A percentile compares a stretch with the other conserved stretches of the same genome.
phyloP scores from a whole-genome alignment of 2,329 filamentous ascomycete species.

The Stylonectria norvegica region DNA sequence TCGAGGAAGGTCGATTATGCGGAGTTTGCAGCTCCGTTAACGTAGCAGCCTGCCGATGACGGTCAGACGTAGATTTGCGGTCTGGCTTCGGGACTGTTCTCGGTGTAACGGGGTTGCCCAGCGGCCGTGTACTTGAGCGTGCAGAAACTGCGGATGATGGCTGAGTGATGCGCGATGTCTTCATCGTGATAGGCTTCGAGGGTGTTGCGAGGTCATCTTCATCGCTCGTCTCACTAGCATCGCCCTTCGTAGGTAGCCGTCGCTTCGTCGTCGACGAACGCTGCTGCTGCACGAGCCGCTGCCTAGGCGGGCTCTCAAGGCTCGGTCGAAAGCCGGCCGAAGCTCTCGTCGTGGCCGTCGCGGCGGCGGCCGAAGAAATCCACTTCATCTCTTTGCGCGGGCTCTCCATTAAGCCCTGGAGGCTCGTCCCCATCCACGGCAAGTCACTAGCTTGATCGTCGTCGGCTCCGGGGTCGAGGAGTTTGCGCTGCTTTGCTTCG shows the following conservation, averaged over 20 bases:
- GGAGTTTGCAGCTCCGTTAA: no score
- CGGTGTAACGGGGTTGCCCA: conserved; percentile 12
- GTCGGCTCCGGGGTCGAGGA: conserved; percentile 7
- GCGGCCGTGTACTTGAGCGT: conserved; percentile 11
- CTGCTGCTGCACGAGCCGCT: background rate
- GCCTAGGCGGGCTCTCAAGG: conserved; percentile 13
- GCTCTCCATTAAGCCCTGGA: conserved; percentile 44
- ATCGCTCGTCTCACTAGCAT: conserved; percentile 14
- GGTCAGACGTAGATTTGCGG: conserved; percentile 2
- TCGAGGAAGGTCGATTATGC: background rate
- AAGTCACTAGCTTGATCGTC: conserved; percentile 7
- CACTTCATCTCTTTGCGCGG: conserved; percentile 32
- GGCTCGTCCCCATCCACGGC: conserved; percentile 31
- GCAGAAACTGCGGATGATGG: conserved; percentile 9
- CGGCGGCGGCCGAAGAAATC: conserved; percentile 23
- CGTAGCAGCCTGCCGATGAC: background rate
- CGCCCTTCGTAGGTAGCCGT: conserved; percentile 8
- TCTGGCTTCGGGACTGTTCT: conserved; percentile 6
- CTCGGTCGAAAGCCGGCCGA: conserved; percentile 27
- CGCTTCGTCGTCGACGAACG: conserved; percentile 13
- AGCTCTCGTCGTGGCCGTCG: conserved; percentile 22
- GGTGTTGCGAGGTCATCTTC: conserved; percentile 18
- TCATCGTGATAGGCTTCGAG: conserved; percentile 8
- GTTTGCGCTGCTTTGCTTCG: conserved; percentile 23
- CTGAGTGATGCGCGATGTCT: conserved; percentile 3